These are phyloP conservation scores for Penicillium sp. DNA, from an alignment of 2,329 filamentous ascomycete species.

Conservation along the genomic window DNA sequence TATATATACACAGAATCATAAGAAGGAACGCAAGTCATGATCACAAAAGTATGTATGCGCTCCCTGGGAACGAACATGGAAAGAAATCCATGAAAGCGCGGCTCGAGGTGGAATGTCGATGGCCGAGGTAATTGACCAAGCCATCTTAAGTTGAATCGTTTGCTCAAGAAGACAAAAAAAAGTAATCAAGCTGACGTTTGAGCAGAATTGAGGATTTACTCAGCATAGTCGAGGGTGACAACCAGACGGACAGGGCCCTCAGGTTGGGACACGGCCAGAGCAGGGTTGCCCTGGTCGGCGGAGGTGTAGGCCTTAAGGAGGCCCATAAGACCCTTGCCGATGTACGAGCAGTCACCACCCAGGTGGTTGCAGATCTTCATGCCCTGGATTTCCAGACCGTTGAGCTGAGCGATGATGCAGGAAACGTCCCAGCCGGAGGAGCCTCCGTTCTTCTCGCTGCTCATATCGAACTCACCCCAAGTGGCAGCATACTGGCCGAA, in stretches of 20 bases:
- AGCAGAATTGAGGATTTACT: constrained; percentile 1
- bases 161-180: constrained; percentile 17
- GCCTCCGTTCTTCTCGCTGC: constrained; percentile 29
- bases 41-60: constrained; percentile 18
- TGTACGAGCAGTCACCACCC: constrained; percentile 31
- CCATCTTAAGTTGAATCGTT: constrained; percentile 12
- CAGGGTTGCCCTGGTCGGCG: constrained; percentile 25
- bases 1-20: constrained; percentile 29
- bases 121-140: neutral
- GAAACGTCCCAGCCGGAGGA: constrained; percentile 44
- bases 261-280: constrained; percentile 29
- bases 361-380: constrained; percentile 37
- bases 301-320: constrained; percentile 36
- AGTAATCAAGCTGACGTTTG: constrained; percentile 7
- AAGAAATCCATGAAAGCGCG: constrained; percentile 8
- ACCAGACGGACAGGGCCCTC: constrained; percentile 33
- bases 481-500: constrained; percentile 37
- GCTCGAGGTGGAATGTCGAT: constrained; percentile 6
- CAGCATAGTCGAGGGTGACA: constrained; percentile 30
- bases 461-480: constrained; percentile 44
- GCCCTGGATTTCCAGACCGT: constrained; percentile 31
- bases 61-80: constrained; percentile 1
- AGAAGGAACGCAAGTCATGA: constrained; percentile 13
- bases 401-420: constrained; percentile 35
- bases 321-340: constrained; percentile 21